Evolutionary conservation across 1,139 yeast genomes (phyloP).

Genomic region (Magnusiomyces magnusii): DNA sequence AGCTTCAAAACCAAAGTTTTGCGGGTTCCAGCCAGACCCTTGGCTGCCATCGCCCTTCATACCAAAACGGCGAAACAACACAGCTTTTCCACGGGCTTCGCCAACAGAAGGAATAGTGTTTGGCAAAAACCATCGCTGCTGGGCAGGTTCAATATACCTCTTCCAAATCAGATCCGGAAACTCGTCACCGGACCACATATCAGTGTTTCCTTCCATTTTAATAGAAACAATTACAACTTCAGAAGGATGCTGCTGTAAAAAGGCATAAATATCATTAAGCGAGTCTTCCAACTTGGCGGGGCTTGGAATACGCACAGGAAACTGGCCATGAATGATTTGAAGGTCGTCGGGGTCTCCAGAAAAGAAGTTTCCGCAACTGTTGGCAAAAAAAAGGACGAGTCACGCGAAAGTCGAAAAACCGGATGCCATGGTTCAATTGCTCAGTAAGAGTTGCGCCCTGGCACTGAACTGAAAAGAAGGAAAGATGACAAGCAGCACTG

Average conservation of each 20-base stretch:
- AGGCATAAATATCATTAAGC: conserved; percentile 52
- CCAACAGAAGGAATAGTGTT: conserved; percentile 51
- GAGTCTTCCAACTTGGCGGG: conserved; percentile 45
- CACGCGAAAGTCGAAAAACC: conserved; percentile 63
- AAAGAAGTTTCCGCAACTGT: conserved; percentile 1
- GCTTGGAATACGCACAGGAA: conserved; percentile 60
- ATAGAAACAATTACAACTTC: conserved; percentile 64
- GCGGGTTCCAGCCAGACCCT: not conserved
- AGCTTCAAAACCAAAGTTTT: conserved; percentile 60
- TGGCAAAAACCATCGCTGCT: conserved; percentile 56
- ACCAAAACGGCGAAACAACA: conserved; percentile 66
- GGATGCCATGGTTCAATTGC: conserved; percentile 64
- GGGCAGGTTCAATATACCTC: conserved; percentile 43
- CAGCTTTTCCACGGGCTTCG: conserved; percentile 58
- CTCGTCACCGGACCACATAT: conserved; percentile 55
- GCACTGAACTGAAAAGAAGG: conserved; percentile 73
- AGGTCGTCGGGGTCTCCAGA: conserved; percentile 39
- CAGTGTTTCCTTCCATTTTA: conserved; percentile 62
- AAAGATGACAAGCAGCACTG: conserved; percentile 55
- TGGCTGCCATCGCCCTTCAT: conserved; percentile 42
- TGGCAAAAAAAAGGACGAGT: conserved; percentile 47
- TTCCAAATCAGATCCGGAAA: conserved; percentile 61
- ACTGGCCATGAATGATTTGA: conserved; percentile 67
- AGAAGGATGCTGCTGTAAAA: conserved; percentile 44
- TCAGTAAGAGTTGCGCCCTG: conserved; percentile 55